Percentiles rank a stretch among this genome's conserved stretches.
phyloP scores from a whole-genome alignment of 2,329 filamentous ascomycete genomes.

The Fusarium sp. region DNA sequence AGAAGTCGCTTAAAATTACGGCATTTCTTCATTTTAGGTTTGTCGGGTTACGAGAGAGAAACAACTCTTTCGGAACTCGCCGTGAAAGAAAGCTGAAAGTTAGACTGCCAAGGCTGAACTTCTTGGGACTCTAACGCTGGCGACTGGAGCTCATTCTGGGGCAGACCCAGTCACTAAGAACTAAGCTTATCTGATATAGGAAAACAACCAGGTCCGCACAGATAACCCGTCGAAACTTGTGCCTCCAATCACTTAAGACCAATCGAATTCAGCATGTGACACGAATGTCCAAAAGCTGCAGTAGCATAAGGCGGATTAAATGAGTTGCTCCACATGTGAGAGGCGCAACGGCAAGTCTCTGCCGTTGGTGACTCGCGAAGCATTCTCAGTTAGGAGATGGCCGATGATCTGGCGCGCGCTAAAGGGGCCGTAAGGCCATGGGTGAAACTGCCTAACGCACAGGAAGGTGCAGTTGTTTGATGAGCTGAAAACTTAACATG shows the following conservation, averaged over 20 bases:
- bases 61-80: neutral
- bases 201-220: neutral
- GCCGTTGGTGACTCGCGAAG: neutral
- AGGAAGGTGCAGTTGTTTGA: neutral
- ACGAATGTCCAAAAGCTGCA: neutral
- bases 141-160: neutral
- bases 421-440: neutral
- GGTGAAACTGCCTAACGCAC: neutral
- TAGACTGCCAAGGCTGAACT: neutral
- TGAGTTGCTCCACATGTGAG: neutral
- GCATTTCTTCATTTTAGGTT: neutral
- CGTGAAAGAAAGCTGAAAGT: neutral
- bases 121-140: neutral
- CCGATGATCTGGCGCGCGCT: neutral
- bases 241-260: neutral
- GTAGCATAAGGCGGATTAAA: neutral
- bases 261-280: neutral
- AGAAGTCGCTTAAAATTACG: neutral
- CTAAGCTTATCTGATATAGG: neutral
- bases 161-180: neutral
- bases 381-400: conserved; percentile 1
- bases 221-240: neutral
- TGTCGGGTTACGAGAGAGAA: neutral
- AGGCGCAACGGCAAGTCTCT: neutral
- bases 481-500: neutral